Evolutionary conservation across 306 rosid species (phyloP).

Genomic region (Vigna angularis): DNA sequence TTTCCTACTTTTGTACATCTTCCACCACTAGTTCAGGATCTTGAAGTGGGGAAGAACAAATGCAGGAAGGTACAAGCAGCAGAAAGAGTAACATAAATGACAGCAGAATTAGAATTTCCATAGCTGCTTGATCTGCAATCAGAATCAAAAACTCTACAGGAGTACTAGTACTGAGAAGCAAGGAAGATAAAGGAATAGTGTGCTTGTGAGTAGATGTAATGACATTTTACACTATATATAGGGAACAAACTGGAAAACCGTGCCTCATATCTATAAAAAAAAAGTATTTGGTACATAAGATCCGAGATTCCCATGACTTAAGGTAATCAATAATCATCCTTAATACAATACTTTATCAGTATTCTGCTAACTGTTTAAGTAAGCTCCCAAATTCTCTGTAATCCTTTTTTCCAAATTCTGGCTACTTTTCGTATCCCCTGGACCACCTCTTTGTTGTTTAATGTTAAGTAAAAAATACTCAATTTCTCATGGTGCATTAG

Average conservation of each 20-base stretch:
- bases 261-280: conserved; percentile 35
- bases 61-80: conserved; percentile 50
- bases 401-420: neutral
- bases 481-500: neutral
- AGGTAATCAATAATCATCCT: conserved; percentile 43
- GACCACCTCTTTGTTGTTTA: neutral
- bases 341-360: conserved; percentile 6
- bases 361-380: conserved; percentile 42
- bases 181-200: conserved; percentile 15
- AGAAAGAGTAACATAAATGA: conserved; percentile 44
- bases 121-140: conserved; percentile 38
- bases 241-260: conserved; percentile 41
- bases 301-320: conserved; percentile 49
- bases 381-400: conserved; percentile 10
- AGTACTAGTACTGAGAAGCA: conserved; percentile 32
- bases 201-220: conserved; percentile 52
- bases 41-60: conserved; percentile 65
- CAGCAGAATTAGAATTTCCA: conserved; percentile 66
- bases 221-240: conserved; percentile 53
- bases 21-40: conserved; percentile 70
- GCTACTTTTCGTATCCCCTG: neutral
- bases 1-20: conserved; percentile 69
- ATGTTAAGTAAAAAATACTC: neutral
- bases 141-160: conserved; percentile 19
- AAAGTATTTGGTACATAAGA: conserved; percentile 24